Evolutionary conservation across 2,329 filamentous ascomycete genomes (phyloP), one percentile per base, ranked within the genome.

Genomic region (Microcyclospora tardicrescens): DNA sequence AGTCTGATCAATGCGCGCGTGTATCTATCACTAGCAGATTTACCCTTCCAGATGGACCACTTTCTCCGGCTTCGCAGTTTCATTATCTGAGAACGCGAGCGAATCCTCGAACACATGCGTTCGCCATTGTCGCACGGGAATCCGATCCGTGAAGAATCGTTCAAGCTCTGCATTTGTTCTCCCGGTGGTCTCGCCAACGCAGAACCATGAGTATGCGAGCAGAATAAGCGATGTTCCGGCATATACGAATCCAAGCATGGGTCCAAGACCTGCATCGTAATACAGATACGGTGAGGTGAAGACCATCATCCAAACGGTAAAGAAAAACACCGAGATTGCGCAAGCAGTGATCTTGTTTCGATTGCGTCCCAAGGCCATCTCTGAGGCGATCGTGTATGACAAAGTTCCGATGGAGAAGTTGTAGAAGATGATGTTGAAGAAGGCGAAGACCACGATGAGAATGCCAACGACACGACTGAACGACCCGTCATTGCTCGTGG

Each of bases 291-390:
- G 62, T 2, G 55, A 46, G 1, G 58, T 63, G 38, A 65, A 65
- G 27, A 60, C 59, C 10, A 55, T 61, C 16, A 53, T 49, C 63
- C 62, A 66, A 29, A 64, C 58, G 0, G 60, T 64, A 39, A 64
- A 50, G 56, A 56, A 69, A 53, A 69, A 69, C 5, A 53, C 59
- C 2, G 55, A 63, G 0, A 70, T 61, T 0, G 65, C 57, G 4
- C 60, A 56, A 8, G 62, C 55, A n/a, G 57, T 62, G 44, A 66
- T 67, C 48, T 67, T 67, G 49, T 66, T 67, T 35, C 63, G 55
- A 50, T 71, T 70, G 11, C 59, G 61, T 3, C 67, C 67, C 16
- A 68, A 64, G 0, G 67, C 62, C 60, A 67, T 65, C 43, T 71
- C 67, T 3, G 59, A 62, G 1, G 53, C 52, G 29, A 48, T 48